Evolutionary conservation across 805 yeast species (phyloP).

Genomic region (Ogataea corticis): DNA sequence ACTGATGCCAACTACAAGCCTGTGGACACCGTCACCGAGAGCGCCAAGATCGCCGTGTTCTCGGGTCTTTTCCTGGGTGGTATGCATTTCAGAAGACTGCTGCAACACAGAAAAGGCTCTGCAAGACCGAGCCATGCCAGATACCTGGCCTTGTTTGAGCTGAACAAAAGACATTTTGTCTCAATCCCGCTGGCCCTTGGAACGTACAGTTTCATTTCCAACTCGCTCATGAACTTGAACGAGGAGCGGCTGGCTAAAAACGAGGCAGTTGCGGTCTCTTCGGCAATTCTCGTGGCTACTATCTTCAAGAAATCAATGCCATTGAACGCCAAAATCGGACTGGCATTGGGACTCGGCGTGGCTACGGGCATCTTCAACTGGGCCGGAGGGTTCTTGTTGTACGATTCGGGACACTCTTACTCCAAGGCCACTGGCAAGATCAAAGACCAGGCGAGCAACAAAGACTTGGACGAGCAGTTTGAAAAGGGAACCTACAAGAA

Average conservation of each 20-base stretch:
- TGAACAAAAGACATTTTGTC: constrained; percentile 32
- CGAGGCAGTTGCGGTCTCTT: constrained; percentile 31
- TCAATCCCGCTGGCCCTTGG: constrained; percentile 36
- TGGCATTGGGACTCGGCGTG: constrained; percentile 44
- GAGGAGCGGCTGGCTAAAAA: constrained; percentile 31
- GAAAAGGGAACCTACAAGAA: constrained; percentile 35
- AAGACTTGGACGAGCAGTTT: constrained; percentile 36
- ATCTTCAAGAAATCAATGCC: constrained; percentile 29
- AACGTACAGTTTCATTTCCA: constrained; percentile 34
- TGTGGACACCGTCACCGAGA: constrained; percentile 32
- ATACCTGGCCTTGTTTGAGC: constrained; percentile 33
- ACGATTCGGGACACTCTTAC: constrained; percentile 45
- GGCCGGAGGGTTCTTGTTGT: constrained; percentile 53
- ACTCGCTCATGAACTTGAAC: constrained; percentile 32
- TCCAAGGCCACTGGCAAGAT: constrained; percentile 40
- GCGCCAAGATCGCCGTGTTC: constrained; percentile 29
- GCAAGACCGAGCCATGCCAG: constrained; percentile 40
- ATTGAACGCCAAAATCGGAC: constrained; percentile 44
- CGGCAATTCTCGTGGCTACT: constrained; percentile 22
- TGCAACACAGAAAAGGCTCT: constrained; percentile 38
- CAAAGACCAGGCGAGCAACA: constrained; percentile 39
- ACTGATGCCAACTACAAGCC: constrained; percentile 25
- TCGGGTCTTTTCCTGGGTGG: constrained; percentile 37
- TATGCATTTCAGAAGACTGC: constrained; percentile 37
- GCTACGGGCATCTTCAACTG: constrained; percentile 49